A percentile compares a stretch with the other conserved stretches of the same genome.
Conservation (phyloP, 2,329 filamentous ascomycete genomes). For the Emergomyces orientalis region DNA sequence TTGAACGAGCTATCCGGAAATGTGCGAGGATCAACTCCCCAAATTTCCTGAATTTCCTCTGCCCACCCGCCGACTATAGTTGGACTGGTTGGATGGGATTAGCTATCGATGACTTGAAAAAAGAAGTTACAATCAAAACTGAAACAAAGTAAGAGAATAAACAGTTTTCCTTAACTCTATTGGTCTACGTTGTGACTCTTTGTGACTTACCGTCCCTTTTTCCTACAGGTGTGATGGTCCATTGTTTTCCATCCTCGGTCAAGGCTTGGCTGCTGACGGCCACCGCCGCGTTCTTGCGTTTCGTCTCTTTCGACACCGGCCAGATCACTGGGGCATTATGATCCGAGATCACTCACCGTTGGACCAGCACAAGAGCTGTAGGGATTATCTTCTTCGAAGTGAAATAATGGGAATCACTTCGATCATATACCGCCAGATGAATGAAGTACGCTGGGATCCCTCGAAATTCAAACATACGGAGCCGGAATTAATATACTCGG, state of each 20-base stretch:
- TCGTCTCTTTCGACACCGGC: slow-evolving; percentile 1
- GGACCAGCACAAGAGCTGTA: background rate
- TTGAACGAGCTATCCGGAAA: slow-evolving; percentile 4
- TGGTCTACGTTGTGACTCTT: background rate
- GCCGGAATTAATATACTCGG: slow-evolving; percentile 1
- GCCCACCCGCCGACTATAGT: background rate
- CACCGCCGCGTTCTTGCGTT: slow-evolving; percentile 2
- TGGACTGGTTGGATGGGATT: slow-evolving; percentile 7
- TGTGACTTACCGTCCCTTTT: background rate
- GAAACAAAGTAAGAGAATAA: slow-evolving; percentile 4
- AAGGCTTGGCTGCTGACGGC: background rate
- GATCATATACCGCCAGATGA: slow-evolving; percentile 8
- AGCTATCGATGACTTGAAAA: background rate
- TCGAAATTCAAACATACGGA: background rate
- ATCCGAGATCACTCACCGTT: slow-evolving; percentile 4
- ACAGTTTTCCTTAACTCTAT: slow-evolving; percentile 1
- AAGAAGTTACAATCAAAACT: background rate
- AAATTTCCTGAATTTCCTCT: background rate
- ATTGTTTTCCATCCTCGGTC: background rate
- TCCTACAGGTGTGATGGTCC: background rate
- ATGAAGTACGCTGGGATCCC: slow-evolving; percentile 1
- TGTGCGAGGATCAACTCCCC: slow-evolving; percentile 5
- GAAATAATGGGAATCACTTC: slow-evolving; percentile 5
- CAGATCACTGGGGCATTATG: slow-evolving; percentile 6
- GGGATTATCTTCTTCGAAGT: slow-evolving; percentile 3